These are phyloP conservation scores for Neoarthrinium moseri DNA, from an alignment of 2,329 filamentous ascomycete species.

Conservation along the genomic window DNA sequence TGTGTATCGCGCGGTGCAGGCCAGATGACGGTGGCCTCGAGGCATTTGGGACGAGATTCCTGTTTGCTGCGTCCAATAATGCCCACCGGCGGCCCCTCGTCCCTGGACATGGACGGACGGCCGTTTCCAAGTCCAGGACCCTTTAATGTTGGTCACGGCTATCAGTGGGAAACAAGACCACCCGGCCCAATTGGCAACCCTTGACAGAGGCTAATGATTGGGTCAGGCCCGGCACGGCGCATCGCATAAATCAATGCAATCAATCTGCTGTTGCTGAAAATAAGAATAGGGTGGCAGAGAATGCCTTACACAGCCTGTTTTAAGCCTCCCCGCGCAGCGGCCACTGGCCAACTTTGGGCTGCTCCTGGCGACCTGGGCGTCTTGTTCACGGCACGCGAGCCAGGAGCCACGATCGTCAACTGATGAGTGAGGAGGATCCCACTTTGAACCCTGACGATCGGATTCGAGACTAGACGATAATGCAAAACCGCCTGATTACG, in stretches of 20 bases:
- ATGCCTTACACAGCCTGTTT: slow-evolving; percentile 10
- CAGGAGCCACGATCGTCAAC: neutral
- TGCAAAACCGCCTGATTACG: too few relatives aligned
- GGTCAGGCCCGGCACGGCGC: neutral
- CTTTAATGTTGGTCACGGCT: slow-evolving; percentile 9
- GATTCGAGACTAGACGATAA: neutral
- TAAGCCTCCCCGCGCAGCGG: neutral
- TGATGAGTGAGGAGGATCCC: neutral
- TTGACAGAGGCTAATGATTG: slow-evolving; percentile 6
- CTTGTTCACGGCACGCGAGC: neutral
- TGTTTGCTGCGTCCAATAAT: slow-evolving; percentile 2
- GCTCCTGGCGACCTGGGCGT: too few relatives aligned
- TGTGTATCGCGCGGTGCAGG: slow-evolving; percentile 1
- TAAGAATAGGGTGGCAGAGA: slow-evolving; percentile 11
- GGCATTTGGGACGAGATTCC: slow-evolving; percentile 3
- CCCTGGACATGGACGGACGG: slow-evolving; percentile 1
- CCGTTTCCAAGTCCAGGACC: slow-evolving; percentile 9
- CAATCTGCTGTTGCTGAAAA: slow-evolving; percentile 19
- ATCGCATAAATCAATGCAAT: slow-evolving; percentile 23
- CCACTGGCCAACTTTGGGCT: neutral
- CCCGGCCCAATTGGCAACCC: slow-evolving; percentile 1
- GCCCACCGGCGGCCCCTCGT: too few relatives aligned
- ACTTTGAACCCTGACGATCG: neutral
- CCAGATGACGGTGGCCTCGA: slow-evolving; percentile 9
- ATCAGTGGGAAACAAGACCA: slow-evolving; percentile 4